Percentiles rank a stretch among this genome's conserved stretches.
Evolutionary conservation across 352 stramenopile genomes (phyloP).

Genomic region (Globisporangium uncinulatum): DNA sequence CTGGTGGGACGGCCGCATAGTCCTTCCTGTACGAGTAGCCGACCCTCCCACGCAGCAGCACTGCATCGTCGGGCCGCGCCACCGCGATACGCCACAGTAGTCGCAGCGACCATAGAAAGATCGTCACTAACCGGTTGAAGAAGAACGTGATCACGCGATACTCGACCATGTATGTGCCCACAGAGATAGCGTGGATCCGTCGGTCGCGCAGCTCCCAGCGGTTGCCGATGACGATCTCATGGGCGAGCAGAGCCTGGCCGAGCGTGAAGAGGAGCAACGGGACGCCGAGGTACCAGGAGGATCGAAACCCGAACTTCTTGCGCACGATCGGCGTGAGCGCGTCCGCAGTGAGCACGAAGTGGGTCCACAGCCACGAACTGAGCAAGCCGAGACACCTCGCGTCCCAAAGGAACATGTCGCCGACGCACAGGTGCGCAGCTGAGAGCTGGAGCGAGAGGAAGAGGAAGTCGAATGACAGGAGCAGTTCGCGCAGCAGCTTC

Average conservation of each 20-base stretch:
- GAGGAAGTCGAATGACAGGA: conserved; percentile 17
- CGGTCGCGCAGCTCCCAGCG: conserved; percentile 11
- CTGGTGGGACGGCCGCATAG: too few relatives aligned
- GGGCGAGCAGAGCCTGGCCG: conserved; percentile 4
- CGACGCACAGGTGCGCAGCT: conserved; percentile 8
- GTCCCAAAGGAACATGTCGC: conserved; percentile 17
- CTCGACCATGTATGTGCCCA: not conserved
- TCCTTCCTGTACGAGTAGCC: conserved; percentile 1
- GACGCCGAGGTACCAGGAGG: not conserved
- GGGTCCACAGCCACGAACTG: conserved; percentile 18
- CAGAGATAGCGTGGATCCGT: conserved; percentile 2
- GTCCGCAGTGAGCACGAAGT: conserved; percentile 15
- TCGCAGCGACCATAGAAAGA: conserved; percentile 4
- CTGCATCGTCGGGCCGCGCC: not conserved
- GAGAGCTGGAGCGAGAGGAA: conserved; percentile 19
- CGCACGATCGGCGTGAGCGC: conserved; percentile 14
- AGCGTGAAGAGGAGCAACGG: conserved; percentile 8
- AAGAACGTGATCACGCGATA: conserved; percentile 7
- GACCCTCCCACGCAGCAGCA: conserved; percentile 11
- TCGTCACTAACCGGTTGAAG: conserved; percentile 7
- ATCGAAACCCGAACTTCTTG: conserved; percentile 6
- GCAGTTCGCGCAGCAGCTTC: conserved; percentile 8
- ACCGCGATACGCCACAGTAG: conserved; percentile 2
- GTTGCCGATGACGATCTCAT: conserved; percentile 9
- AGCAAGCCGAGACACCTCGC: not conserved